A percentile compares a stretch with the other conserved stretches of the same genome.
phyloP scores from a whole-genome alignment of 768 basidiomycete genomes.

The Serendipita sp. region DNA sequence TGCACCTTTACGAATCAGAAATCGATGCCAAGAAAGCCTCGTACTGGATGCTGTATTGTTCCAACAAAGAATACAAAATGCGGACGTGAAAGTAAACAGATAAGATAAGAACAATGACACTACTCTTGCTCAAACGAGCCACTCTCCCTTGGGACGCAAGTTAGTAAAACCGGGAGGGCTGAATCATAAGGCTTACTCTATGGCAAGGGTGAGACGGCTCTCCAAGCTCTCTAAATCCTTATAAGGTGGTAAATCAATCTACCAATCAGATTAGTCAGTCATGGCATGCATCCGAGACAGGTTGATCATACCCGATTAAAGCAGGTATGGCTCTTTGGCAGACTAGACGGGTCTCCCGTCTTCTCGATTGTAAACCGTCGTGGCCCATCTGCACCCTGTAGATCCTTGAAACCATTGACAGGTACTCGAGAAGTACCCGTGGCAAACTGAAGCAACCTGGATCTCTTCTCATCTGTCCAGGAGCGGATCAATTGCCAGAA shows the following conservation, averaged over 20 bases:
- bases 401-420: slow-evolving; percentile 88
- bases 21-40: too few species aligned
- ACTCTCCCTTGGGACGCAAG: neutral
- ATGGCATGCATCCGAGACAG: neutral
- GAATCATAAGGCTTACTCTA: neutral
- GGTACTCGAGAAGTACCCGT: slow-evolving; percentile 75
- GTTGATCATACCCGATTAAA: slow-evolving; percentile 43
- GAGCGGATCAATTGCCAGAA: slow-evolving; percentile 87
- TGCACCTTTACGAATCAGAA: too few species aligned
- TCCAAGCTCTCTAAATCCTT: slow-evolving; percentile 77
- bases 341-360: slow-evolving; percentile 71
- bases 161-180: neutral
- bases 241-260: slow-evolving; percentile 78
- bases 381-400: slow-evolving; percentile 87
- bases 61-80: too few species aligned
- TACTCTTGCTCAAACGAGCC: slow-evolving; percentile 1
- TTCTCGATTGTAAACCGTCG: slow-evolving; percentile 91
- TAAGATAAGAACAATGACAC: neutral
- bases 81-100: too few species aligned
- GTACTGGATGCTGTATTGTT: too few species aligned
- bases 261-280: slow-evolving; percentile 5
- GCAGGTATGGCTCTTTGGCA: slow-evolving; percentile 87
- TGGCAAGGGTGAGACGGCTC: slow-evolving; percentile 28
- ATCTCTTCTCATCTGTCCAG: slow-evolving; percentile 83
- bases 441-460: slow-evolving; percentile 74